Evolutionary conservation across 2,329 filamentous ascomycete genomes (phyloP), one percentile per base, ranked within the genome.

Genomic region (Rasamsonia emersonii): DNA sequence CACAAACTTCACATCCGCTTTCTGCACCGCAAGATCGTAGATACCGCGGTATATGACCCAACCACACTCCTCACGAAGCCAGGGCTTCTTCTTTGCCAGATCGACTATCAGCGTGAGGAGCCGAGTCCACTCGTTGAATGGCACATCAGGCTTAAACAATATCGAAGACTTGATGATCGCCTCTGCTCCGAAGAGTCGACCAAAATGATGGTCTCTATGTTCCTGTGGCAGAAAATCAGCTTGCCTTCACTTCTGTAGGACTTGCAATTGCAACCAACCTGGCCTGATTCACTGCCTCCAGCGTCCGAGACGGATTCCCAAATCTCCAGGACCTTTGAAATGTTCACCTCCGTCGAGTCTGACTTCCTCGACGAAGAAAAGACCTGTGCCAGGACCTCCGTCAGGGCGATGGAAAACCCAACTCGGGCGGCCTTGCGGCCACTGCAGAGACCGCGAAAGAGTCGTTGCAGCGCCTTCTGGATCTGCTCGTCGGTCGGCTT

Each of bases 361-460:
- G 33, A 25, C 40, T 52, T 41, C 33, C 51, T 38, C 30, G 53
- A 23, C 3, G 43, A 32, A 2, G 48, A 74, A 48, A 82, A 82
- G 4, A 88, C 61, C 49, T 89, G 76, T 4, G 74, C 70, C 26
- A 94, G 55, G 6, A 93, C 64, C 58, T 95, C 88, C 0, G 86
- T 82, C 44, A 96, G 64, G 0, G 89, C 89, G 34, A 95, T 70
- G 33, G 86, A 93, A 56, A 93, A 95, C 3, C 91, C 91, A 30
- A 91, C 65, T 16, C 91, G 74, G 11, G 89, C 86, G 9, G 84
- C 85, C 62, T 94, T 94, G 36, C 86, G 79, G 33, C 86, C 81
- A 54, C 86, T 95, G 39, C 88, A 86, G 11, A 96, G 75, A 24
- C 91, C 91, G 33, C 84, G 77, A 55, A 95, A 85, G 21, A 98